A percentile compares a stretch with the other conserved stretches of the same genome.
These are phyloP conservation scores for Crotalaria pallida DNA, from an alignment of 306 rosid genomes.

Conservation along the genomic window DNA sequence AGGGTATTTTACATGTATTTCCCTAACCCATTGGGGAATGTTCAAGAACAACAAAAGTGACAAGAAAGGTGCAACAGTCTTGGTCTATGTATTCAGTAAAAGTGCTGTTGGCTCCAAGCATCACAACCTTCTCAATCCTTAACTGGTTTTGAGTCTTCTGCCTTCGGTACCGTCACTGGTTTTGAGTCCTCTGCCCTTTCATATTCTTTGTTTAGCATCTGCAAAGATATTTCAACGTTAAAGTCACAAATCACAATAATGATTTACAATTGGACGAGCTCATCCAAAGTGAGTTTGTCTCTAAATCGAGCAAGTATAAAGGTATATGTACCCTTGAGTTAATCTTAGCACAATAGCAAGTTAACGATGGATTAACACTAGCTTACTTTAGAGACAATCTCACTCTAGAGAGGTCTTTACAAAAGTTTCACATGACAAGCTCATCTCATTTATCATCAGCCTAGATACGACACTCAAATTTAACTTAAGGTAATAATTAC, in stretches of 20 bases:
- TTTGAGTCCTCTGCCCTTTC: constrained; percentile 39
- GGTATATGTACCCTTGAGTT: no score
- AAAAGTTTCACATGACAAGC: neutral
- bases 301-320: no score
- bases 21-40: neutral
- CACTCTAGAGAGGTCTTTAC: no score
- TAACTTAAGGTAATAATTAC: neutral
- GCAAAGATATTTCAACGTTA: constrained; percentile 11
- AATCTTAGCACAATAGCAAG: no score
- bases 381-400: no score
- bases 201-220: constrained; percentile 45
- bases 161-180: constrained; percentile 23
- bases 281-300: no score
- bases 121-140: neutral
- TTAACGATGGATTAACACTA: no score
- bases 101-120: neutral
- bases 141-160: constrained; percentile 31
- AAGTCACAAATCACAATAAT: neutral
- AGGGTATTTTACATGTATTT: constrained; percentile 12
- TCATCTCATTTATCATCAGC: neutral
- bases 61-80: neutral
- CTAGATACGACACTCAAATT: neutral
- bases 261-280: neutral
- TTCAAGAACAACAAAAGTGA: neutral
- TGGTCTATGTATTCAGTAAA: constrained; percentile 2